Evolutionary conservation across 139 green algal genomes (phyloP), one percentile per base, ranked within the genome.

Genomic region (Picochlorum sp.): DNA sequence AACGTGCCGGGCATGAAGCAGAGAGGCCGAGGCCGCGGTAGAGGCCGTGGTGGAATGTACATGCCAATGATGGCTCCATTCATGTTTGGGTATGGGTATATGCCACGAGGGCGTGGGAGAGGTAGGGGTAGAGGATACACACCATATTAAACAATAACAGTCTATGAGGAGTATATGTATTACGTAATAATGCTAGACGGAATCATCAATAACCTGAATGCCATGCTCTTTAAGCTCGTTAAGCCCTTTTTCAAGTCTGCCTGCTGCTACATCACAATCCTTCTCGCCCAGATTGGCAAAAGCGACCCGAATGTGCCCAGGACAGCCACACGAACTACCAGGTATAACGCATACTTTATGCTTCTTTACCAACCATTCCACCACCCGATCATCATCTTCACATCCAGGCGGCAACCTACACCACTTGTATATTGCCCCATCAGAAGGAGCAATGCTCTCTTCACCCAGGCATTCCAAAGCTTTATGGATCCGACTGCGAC

Each of bases 361-460:
- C 51, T 83, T 51, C 30, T 72, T 65, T 5, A 95, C 82, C 45
- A 97, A 72, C 81, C 83, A 96, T 31, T 78, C 66, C 20, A 94
- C 87, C 24, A 93, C 82, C 5, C 52, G 60, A 55, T 91, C 89
- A 45, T 59, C 52, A 29, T 90, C 80, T 18, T 75, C 59, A 37
- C 59, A 77, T 13, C 53, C 65, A 66, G 45, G 50, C 20, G 90
- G 90, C 52, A 97, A 78, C 56, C 73, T 77, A 0, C 75, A 85
- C 72, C 76, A 96, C 1, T 93, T 59, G 67, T 97, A 98, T 63
- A 98, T 96, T 8, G 88, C 91, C 0, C 89, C 90, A 40, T 92
- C 78, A 3, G 83, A 81, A 7, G 78, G 80, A 28, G 55, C 72
- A 20, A 95, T 59, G 29, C 61, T 73, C 7, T 41, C 41, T 2